Base-by-base conservation (phyloP, 257 asterid genomes). In the Agastache rugosa region DNA sequence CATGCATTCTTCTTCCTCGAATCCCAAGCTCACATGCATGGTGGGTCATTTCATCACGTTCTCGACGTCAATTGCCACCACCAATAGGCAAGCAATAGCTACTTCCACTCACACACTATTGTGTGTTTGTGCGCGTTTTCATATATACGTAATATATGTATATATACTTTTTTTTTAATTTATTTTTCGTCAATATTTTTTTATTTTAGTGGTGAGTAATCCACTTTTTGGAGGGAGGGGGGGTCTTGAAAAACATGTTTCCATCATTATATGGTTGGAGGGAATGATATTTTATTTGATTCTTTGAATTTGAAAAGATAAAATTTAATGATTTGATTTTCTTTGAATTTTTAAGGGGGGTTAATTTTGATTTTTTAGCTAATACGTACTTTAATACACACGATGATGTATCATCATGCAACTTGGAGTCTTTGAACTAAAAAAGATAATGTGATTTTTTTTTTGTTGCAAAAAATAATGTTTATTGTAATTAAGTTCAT, bases 1-100 rank as follows among this genome's bases (percentile, higher is more conserved):
- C 69, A 79, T 66, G 71, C 63, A 11, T 34, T 41, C 25, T 23
- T 17, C 42, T 19, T 23, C 47, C 37, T 47, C 16, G 34, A 67
- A 2, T 8, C 73, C 76, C 20, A 56, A 78, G 75, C 72, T 78
- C 87, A 80, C 89, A 83, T 83, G 89, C 83, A 74, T 65, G 37
- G 85, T 83, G 87, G 89, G 85, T 75, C 87, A 71, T 80, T 80
- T 78, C 60, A 34, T 80, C 82, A 80, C 75, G 81, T 83, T 76
- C 50, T 74, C 37, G n/a, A 59, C 63, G 20, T 63, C 74, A 71
- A 75, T 66, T 42, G 62, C 81, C 81, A 77, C 83, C 73, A 83
- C 35, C 22, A 63, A 11, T 45, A 45, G 50, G 4, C 3, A 29
- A 17, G 17, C 16, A 45, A 67, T 62, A 69, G 68, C 79, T 15